These are phyloP conservation scores for Arthromyces matolae DNA, from an alignment of 768 basidiomycete genomes.

Conservation along the genomic window DNA sequence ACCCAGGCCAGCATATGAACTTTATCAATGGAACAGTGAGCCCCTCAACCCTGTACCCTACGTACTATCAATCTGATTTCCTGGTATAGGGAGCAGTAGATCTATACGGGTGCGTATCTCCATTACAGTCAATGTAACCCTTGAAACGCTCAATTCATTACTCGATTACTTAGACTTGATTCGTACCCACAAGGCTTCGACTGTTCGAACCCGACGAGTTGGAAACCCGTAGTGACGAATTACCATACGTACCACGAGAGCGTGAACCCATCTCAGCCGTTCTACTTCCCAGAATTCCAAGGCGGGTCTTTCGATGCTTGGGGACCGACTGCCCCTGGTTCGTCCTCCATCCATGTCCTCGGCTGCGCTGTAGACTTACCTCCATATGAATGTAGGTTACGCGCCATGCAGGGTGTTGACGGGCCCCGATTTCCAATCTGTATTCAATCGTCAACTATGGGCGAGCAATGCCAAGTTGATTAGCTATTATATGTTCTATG, in stretches of 20 bases:
- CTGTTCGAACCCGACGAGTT: conserved; percentile 66
- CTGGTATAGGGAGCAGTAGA: conserved; percentile 61
- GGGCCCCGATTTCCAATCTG: too few species aligned
- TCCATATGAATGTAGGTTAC: conserved; percentile 44
- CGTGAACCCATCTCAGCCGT: conserved; percentile 53
- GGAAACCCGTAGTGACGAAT: conserved; percentile 60
- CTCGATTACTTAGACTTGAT: conserved; percentile 50
- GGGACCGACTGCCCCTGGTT: conserved; percentile 70
- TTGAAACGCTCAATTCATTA: too few species aligned
- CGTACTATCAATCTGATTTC: not conserved
- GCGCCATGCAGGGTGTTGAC: conserved; percentile 61
- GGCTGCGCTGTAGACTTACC: too few species aligned
- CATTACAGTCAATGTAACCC: too few species aligned
- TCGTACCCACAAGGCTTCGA: conserved; percentile 79
- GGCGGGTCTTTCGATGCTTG: conserved; percentile 80
- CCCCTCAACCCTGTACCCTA: not conserved
- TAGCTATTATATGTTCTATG: too few species aligned
- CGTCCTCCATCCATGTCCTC: too few species aligned
- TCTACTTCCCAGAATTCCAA: conserved; percentile 73
- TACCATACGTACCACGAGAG: conserved; percentile 62
- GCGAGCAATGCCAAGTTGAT: too few species aligned
- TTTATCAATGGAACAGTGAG: conserved; percentile 71
- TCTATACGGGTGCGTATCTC: conserved; percentile 63
- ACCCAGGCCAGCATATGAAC: conserved; percentile 52
- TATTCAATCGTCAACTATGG: too few species aligned